These are phyloP conservation scores for Saccharomycopsis schoenii DNA, from an alignment of 805 yeast species.

Conservation along the genomic window DNA sequence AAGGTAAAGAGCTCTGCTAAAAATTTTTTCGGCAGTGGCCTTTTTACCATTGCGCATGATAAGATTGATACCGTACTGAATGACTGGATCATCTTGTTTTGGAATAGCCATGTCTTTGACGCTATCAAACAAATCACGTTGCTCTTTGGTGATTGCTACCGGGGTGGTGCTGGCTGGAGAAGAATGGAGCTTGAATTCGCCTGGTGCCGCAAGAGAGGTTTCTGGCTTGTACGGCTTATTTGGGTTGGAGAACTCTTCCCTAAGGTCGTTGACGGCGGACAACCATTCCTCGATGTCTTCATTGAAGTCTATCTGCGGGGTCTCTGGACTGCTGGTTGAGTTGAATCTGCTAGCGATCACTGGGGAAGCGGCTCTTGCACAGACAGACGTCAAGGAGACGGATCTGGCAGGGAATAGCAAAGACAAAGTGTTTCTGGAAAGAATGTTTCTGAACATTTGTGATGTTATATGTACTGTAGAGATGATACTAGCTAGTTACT, in stretches of 20 bases:
- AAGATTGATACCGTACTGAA: slow-evolving; percentile 71
- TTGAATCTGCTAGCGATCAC: neutral
- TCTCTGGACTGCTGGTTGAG: neutral
- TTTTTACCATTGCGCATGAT: slow-evolving; percentile 92
- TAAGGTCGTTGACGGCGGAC: slow-evolving; percentile 29
- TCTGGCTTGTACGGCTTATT: slow-evolving; percentile 29
- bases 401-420: neutral
- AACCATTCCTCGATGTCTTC: slow-evolving; percentile 34
- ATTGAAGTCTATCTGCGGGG: slow-evolving; percentile 18
- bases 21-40: slow-evolving; percentile 60
- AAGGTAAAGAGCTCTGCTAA: slow-evolving; percentile 72
- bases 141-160: slow-evolving; percentile 57
- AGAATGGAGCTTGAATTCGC: slow-evolving; percentile 27
- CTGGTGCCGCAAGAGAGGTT: slow-evolving; percentile 33
- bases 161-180: slow-evolving; percentile 24
- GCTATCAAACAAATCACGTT: slow-evolving; percentile 44
- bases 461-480: neutral
- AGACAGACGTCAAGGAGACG: neutral
- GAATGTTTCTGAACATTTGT: neutral
- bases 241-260: slow-evolving; percentile 29
- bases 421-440: neutral
- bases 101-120: slow-evolving; percentile 51
- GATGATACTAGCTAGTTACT: neutral
- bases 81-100: slow-evolving; percentile 50
- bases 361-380: neutral